phyloP scores from a whole-genome alignment of 2,329 filamentous ascomycete species.

The Ascochyta koolunga region DNA sequence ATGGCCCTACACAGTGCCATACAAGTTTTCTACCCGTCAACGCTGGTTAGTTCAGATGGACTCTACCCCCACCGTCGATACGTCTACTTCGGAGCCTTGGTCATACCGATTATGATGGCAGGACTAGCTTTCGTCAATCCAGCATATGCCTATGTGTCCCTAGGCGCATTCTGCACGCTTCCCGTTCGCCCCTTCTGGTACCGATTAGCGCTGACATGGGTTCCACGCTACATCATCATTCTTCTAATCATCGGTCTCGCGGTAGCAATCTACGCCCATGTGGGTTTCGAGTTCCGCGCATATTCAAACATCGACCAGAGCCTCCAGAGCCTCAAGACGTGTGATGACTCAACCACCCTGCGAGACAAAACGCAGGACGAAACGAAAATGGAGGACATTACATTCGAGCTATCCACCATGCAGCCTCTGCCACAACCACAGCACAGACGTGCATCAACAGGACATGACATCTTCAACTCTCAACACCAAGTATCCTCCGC shows the following conservation, averaged over 20 bases:
- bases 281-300: conserved; percentile 53
- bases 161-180: conserved; percentile 73
- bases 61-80: conserved; percentile 70
- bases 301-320: conserved; percentile 34
- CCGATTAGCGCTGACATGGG: conserved; percentile 71
- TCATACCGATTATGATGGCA: conserved; percentile 66
- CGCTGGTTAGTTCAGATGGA: conserved; percentile 60
- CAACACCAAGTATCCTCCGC: conserved; percentile 15
- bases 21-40: conserved; percentile 68
- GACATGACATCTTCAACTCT: conserved; percentile 17
- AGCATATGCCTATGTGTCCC: conserved; percentile 62
- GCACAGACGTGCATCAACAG: conserved; percentile 20
- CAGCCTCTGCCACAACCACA: background rate
- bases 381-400: conserved; percentile 8
- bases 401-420: conserved; percentile 5
- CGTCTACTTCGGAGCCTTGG: conserved; percentile 63
- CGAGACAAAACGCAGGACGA: conserved; percentile 1
- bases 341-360: conserved; percentile 9
- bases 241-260: conserved; percentile 69
- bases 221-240: conserved; percentile 74
- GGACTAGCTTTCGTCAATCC: conserved; percentile 67
- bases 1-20: conserved; percentile 76
- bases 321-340: conserved; percentile 20
- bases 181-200: conserved; percentile 73
- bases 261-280: conserved; percentile 72